Conservation (phyloP, 805 yeast species). For the Lipomyces lipofer region DNA sequence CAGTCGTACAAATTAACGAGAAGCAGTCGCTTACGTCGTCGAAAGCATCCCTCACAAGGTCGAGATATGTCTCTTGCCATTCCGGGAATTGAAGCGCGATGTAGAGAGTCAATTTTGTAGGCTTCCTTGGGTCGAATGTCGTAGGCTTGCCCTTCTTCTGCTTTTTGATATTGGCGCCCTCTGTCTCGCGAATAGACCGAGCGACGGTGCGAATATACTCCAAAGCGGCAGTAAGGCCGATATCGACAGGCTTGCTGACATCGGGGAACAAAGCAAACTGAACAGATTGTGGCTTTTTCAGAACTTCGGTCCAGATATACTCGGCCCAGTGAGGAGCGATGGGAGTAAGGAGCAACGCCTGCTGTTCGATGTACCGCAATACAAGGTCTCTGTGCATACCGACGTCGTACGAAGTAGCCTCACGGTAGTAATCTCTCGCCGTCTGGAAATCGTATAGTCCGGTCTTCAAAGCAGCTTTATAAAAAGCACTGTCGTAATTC, state of each 20-base stretch:
- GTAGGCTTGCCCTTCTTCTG: slow-evolving; percentile 84
- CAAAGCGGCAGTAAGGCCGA: slow-evolving; percentile 63
- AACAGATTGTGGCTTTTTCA: slow-evolving; percentile 64
- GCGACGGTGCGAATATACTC: slow-evolving; percentile 76
- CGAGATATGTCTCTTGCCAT: slow-evolving; percentile 81
- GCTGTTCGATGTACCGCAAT: slow-evolving; percentile 78
- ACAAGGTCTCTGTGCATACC: slow-evolving; percentile 85
- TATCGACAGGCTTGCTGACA: slow-evolving; percentile 65
- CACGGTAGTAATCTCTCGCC: slow-evolving; percentile 96
- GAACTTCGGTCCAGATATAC: slow-evolving; percentile 78
- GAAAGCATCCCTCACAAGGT: slow-evolving; percentile 74
- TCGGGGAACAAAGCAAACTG: slow-evolving; percentile 81
- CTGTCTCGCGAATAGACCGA: slow-evolving; percentile 89
- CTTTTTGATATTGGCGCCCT: slow-evolving; percentile 75
- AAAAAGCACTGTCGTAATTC: slow-evolving; percentile 70
- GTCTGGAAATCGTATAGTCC: slow-evolving; percentile 94
- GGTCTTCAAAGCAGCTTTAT: slow-evolving; percentile 83
- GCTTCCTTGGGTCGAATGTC: slow-evolving; percentile 72
- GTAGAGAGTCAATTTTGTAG: slow-evolving; percentile 70
- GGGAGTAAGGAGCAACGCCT: slow-evolving; percentile 82
- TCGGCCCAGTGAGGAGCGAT: slow-evolving; percentile 96
- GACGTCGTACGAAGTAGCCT: slow-evolving; percentile 53
- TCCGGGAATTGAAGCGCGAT: slow-evolving; percentile 84
- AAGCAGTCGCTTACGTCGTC: slow-evolving; percentile 33
- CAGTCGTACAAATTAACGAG: slow-evolving; percentile 2